Percentiles rank a stretch among this genome's conserved stretches.
phyloP scores from a whole-genome alignment of 148 eudicot species.

The Amaranthus cruentus region DNA sequence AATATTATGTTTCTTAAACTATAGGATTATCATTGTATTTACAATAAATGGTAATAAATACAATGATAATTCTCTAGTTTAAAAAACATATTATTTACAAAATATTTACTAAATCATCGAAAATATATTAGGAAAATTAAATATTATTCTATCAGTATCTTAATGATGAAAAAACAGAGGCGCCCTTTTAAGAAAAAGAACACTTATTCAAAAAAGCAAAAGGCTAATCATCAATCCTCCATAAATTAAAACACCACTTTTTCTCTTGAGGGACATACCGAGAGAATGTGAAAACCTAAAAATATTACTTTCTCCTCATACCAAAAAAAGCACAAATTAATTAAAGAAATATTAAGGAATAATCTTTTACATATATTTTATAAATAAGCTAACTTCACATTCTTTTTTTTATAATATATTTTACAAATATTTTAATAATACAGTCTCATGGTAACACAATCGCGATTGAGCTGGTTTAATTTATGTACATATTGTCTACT shows the following conservation, averaged over 20 bases:
- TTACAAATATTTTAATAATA: slow-evolving; percentile 9
- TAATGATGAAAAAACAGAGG: not conserved
- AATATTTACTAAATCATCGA: no score
- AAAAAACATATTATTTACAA: no score
- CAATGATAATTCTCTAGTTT: not conserved
- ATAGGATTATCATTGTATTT: no score
- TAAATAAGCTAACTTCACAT: not conserved
- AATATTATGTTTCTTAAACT: no score
- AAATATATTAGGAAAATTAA: no score
- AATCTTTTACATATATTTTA: slow-evolving; percentile 14
- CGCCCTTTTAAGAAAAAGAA: slow-evolving; percentile 4
- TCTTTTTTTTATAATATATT: slow-evolving; percentile 20
- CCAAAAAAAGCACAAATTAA: slow-evolving; percentile 14
- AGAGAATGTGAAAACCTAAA: slow-evolving; percentile 18
- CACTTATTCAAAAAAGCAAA: slow-evolving; percentile 20
- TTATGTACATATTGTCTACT: no score
- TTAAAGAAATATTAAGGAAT: slow-evolving; percentile 24
- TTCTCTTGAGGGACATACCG: slow-evolving; percentile 16
- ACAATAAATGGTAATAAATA: not conserved
- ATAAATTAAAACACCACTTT: slow-evolving; percentile 18
- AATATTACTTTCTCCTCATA: slow-evolving; percentile 43
- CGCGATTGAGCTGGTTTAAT: no score
- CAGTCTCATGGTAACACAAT: no score
- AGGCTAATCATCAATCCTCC: slow-evolving; percentile 9
- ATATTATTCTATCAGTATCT: no score